These are phyloP conservation scores for Durio zibethinus DNA, from an alignment of 345 rosid species.

Conservation along the genomic window DNA sequence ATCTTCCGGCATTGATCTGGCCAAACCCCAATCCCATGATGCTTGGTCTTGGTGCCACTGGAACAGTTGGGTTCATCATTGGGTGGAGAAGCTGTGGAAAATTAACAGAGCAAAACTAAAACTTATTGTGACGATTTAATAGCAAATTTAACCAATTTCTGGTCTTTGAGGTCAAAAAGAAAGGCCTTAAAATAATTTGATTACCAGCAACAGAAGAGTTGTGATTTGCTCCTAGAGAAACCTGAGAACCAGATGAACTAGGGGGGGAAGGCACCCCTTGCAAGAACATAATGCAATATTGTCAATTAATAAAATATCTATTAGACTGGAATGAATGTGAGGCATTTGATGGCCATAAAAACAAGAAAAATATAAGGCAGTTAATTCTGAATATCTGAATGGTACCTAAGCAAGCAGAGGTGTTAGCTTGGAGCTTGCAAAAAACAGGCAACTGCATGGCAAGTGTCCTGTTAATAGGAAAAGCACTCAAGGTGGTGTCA, in stretches of 20 bases:
- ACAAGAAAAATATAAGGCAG: too few relatives aligned
- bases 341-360: too few relatives aligned
- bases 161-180: neutral
- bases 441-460: slow-evolving; percentile 58
- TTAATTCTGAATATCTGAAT: neutral
- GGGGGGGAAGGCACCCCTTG: slow-evolving; percentile 33
- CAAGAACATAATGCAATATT: neutral
- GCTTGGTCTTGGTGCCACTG: slow-evolving; percentile 42
- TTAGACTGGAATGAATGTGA: neutral
- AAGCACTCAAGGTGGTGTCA: slow-evolving; percentile 38
- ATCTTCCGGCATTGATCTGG: slow-evolving; percentile 25
- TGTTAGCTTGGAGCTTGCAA: slow-evolving; percentile 45
- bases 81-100: slow-evolving; percentile 46
- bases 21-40: slow-evolving; percentile 40
- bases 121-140: neutral
- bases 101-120: neutral
- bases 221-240: slow-evolving; percentile 36
- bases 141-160: neutral
- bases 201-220: slow-evolving; percentile 48
- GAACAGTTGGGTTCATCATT: slow-evolving; percentile 22
- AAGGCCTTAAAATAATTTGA: neutral
- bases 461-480: slow-evolving; percentile 64
- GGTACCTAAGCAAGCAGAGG: slow-evolving; percentile 59
- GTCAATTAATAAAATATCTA: neutral
- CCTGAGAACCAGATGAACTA: slow-evolving; percentile 42